Conservation (phyloP, 768 basidiomycete genomes). For the Amanita brunnescens region DNA sequence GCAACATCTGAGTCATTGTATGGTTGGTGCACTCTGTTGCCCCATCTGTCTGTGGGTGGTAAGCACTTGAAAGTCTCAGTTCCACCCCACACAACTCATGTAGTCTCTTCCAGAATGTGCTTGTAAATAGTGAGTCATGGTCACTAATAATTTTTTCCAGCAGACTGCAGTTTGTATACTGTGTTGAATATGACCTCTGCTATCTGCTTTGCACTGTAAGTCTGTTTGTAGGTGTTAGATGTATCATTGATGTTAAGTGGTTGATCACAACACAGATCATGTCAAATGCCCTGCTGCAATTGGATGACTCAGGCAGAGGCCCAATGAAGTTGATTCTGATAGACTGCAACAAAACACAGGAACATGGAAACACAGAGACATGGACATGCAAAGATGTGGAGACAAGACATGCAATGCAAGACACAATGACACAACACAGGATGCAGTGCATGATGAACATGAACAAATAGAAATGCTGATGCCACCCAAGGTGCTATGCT, state of each 20-base stretch:
- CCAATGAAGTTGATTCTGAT: slow-evolving; percentile 19
- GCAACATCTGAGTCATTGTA: slow-evolving; percentile 17
- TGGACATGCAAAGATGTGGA: no score
- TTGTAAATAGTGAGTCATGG: slow-evolving; percentile 32
- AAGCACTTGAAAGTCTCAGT: no score
- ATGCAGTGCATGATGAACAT: no score
- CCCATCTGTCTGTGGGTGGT: not conserved
- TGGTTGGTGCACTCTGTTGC: not conserved
- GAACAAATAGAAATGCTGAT: no score
- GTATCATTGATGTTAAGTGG: slow-evolving; percentile 16
- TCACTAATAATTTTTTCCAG: slow-evolving; percentile 31
- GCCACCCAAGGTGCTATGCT: no score
- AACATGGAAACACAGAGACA: no score
- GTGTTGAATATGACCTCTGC: slow-evolving; percentile 26
- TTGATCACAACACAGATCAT: slow-evolving; percentile 22
- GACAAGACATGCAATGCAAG: no score
- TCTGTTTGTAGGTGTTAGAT: slow-evolving; percentile 20
- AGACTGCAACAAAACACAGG: no score
- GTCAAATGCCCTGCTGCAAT: slow-evolving; percentile 15
- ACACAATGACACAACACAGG: no score
- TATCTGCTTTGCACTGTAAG: slow-evolving; percentile 23
- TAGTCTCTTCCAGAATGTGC: slow-evolving; percentile 31
- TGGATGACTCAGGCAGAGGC: slow-evolving; percentile 14
- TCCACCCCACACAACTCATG: no score
- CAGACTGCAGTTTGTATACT: slow-evolving; percentile 29